Evolutionary conservation across 176 grass and related monocot genomes (phyloP).

Genomic region (Ampelocalamus luodianensis): DNA sequence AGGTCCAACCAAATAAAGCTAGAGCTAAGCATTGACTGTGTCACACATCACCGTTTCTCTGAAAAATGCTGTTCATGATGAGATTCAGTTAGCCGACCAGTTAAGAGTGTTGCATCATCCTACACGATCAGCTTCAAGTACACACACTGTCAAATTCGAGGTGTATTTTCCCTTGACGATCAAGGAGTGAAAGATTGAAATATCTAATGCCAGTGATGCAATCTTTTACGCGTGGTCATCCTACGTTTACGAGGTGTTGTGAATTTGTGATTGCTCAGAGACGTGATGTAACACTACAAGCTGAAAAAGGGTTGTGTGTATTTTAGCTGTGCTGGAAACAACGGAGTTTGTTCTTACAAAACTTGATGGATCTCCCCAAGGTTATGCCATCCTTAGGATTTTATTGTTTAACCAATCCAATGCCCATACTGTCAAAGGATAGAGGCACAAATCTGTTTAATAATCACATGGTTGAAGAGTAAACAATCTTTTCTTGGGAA

Average conservation of each 20-base stretch:
- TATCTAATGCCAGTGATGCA: not conserved
- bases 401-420: slow-evolving; percentile 46
- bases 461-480: slow-evolving; percentile 28
- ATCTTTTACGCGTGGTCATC: not conserved
- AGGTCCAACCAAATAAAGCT: slow-evolving; percentile 18
- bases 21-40: not conserved
- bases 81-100: not conserved
- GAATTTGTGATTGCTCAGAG: too few species aligned
- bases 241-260: not conserved
- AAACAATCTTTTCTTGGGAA: slow-evolving; percentile 22
- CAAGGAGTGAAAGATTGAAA: not conserved
- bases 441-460: slow-evolving; percentile 18
- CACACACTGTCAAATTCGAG: slow-evolving; percentile 13
- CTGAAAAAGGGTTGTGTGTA: too few species aligned
- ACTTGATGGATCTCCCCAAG: slow-evolving; percentile 21
- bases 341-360: too few species aligned
- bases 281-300: too few species aligned
- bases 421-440: slow-evolving; percentile 35
- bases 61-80: not conserved
- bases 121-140: not conserved
- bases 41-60: not conserved
- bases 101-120: too few species aligned
- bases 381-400: not conserved
- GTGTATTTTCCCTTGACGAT: not conserved
- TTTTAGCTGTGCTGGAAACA: too few species aligned